Conservation (phyloP, 768 basidiomycete species). For the Pleurotus citrinopileatus region DNA sequence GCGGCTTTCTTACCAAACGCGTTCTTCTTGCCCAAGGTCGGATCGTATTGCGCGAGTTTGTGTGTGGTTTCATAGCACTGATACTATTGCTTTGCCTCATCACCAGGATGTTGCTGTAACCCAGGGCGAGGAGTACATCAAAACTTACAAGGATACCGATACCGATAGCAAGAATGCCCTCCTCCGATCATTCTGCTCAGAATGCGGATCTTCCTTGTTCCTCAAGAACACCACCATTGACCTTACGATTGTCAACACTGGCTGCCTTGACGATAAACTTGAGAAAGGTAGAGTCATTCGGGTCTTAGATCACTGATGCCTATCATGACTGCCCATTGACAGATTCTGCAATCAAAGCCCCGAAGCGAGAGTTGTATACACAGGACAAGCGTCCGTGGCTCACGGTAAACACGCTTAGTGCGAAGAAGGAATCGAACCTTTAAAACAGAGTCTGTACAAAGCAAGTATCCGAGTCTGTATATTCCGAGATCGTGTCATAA, state of each 20-base stretch:
- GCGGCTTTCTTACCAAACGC: conserved; percentile 38
- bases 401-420: not conserved
- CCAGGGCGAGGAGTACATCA: conserved; percentile 20
- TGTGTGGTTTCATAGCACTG: not conserved
- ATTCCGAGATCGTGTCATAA: no score
- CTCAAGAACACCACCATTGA: conserved; percentile 10
- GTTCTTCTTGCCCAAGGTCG: conserved; percentile 32
- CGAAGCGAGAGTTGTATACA: conserved; percentile 2
- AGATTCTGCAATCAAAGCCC: not conserved
- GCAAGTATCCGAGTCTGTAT: no score
- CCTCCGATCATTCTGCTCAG: conserved; percentile 24
- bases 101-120: conserved; percentile 20
- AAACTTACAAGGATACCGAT: conserved; percentile 19
- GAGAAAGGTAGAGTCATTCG: not conserved
- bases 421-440: not conserved
- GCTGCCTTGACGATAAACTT: conserved; percentile 4
- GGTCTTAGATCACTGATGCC: not conserved
- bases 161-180: conserved; percentile 22
- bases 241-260: conserved; percentile 6
- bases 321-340: not conserved
- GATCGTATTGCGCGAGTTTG: not conserved
- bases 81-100: not conserved
- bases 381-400: not conserved
- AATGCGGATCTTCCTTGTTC: conserved; percentile 24
- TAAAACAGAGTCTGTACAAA: not conserved